Evolutionary conservation across 2,329 filamentous ascomycete genomes (phyloP).

Genomic region (Didymella glomerata): DNA sequence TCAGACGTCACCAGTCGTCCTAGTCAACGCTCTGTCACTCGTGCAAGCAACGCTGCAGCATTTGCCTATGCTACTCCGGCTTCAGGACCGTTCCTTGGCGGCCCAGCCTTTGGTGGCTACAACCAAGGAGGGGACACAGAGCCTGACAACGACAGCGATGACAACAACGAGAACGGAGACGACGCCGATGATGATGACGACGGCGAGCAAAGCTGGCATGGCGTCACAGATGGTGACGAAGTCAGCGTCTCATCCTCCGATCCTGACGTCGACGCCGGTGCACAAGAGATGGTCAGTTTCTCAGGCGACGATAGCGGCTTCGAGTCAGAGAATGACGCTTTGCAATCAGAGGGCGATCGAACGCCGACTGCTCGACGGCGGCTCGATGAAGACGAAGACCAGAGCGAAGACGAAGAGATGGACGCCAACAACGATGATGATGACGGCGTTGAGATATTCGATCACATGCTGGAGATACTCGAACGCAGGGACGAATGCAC

Average conservation of each 20-base stretch:
- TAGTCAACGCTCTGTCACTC: slow-evolving; percentile 50
- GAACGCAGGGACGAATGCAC: slow-evolving; percentile 23
- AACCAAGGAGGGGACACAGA: slow-evolving; percentile 47
- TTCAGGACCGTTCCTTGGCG: slow-evolving; percentile 58
- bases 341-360: slow-evolving; percentile 25
- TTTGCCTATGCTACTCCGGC: slow-evolving; percentile 80
- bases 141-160: slow-evolving; percentile 44
- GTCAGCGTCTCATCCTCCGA: slow-evolving; percentile 25
- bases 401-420: slow-evolving; percentile 15
- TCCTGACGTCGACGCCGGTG: slow-evolving; percentile 26
- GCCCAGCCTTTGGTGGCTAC: slow-evolving; percentile 33
- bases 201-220: slow-evolving; percentile 38
- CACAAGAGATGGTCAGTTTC: slow-evolving; percentile 45
- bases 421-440: slow-evolving; percentile 18
- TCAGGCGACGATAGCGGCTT: slow-evolving; percentile 49
- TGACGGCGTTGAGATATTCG: slow-evolving; percentile 30
- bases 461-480: slow-evolving; percentile 34
- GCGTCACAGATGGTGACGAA: slow-evolving; percentile 31
- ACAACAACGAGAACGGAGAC: slow-evolving; percentile 37
- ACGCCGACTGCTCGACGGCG: slow-evolving; percentile 11
- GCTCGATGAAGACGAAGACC: slow-evolving; percentile 25
- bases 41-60: slow-evolving; percentile 56
- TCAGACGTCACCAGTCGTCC: slow-evolving; percentile 53
- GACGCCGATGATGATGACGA: slow-evolving; percentile 39
- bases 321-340: slow-evolving; percentile 40